These are phyloP conservation scores for Candida buenavistaensis DNA, from an alignment of 1,139 yeast genomes.

Conservation along the genomic window DNA sequence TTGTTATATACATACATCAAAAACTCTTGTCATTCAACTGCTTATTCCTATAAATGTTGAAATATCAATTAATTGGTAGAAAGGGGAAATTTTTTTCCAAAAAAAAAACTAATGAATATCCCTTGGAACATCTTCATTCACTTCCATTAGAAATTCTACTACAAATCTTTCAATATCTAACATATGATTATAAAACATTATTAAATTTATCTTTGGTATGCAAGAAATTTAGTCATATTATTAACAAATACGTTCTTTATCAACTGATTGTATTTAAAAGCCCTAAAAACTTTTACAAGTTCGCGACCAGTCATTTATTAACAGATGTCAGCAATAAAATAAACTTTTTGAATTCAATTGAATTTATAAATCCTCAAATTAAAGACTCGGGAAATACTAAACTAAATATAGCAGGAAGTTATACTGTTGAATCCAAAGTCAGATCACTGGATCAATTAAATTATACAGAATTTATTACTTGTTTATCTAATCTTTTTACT, in stretches of 20 bases:
- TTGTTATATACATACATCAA: too few relatives aligned
- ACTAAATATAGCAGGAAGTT: slow-evolving; percentile 42
- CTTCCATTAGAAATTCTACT: slow-evolving; percentile 44
- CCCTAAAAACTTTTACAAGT: slow-evolving; percentile 29
- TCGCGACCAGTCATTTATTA: slow-evolving; percentile 28
- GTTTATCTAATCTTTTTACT: slow-evolving; percentile 24
- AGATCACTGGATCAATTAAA: slow-evolving; percentile 18
- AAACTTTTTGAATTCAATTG: slow-evolving; percentile 29
- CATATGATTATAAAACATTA: slow-evolving; percentile 19
- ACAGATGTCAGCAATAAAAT: slow-evolving; percentile 24
- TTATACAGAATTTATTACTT: slow-evolving; percentile 28
- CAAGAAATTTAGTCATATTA: slow-evolving; percentile 33
- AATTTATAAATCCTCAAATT: slow-evolving; percentile 37
- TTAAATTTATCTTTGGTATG: slow-evolving; percentile 33
- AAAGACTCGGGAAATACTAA: slow-evolving; percentile 22
- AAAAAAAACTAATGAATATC: slow-evolving; percentile 20
- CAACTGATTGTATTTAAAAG: slow-evolving; percentile 27
- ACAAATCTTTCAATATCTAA: slow-evolving; percentile 29
- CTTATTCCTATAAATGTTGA: slow-evolving; percentile 16
- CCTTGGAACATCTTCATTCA: slow-evolving; percentile 32
- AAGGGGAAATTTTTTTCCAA: slow-evolving; percentile 15
- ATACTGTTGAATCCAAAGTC: slow-evolving; percentile 28
- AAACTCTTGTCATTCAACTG: too few relatives aligned
- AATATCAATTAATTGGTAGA: slow-evolving; percentile 42
- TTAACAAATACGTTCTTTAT: slow-evolving; percentile 40